Evolutionary conservation across 1,139 yeast species (phyloP), one percentile per base, ranked within the genome.

Genomic region (Zygotorulaspora mrakii): DNA sequence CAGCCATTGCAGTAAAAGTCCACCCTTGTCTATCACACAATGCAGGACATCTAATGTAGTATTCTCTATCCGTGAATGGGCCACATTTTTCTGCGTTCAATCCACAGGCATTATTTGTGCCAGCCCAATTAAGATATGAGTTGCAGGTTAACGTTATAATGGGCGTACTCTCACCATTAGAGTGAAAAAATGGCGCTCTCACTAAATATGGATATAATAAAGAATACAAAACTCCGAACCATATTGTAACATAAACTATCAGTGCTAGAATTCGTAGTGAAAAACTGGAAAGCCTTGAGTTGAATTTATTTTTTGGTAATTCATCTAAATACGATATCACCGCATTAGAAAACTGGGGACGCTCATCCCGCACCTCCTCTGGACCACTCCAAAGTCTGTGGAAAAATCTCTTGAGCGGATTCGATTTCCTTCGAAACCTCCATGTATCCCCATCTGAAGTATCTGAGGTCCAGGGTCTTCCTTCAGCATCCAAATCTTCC

Each of bases 1-100:
- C 85, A 0, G 91, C 80, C 5, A 80, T 68, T n/a, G 81, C 76
- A 1, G 91, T 77, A 60, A 79, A 88, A 0, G 87, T 76, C 79
- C 85, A 78, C 30, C 89, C 79, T 23, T 77, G 84, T 32, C 83
- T 67, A 49, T 80, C 86, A 64, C 97, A 89, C 27, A 88, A 68
- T 0, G 96, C 95, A 0, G 96, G 96, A 62, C 97, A 89, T 50
- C 88, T 70, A 54, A 89, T 73, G 8, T 74, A 62, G 14, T 82
- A 69, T 31, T 79, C 81, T 25, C 70, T 55, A 9, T 65, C 57
- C 1, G 64, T 59, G 23, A 68, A 62, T 1, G 77, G 75, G 9
- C 51, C 56, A 63, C 96, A 89, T 5, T 65, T 51, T 14, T 67
- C 63, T 1, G 81, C 95, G 52, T 82, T 68, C 6, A 82, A 52